Percentiles rank a stretch among this genome's conserved stretches.
Evolutionary conservation across 2,329 filamentous ascomycete species (phyloP).

Genomic region (Diaporthe ampelina): DNA sequence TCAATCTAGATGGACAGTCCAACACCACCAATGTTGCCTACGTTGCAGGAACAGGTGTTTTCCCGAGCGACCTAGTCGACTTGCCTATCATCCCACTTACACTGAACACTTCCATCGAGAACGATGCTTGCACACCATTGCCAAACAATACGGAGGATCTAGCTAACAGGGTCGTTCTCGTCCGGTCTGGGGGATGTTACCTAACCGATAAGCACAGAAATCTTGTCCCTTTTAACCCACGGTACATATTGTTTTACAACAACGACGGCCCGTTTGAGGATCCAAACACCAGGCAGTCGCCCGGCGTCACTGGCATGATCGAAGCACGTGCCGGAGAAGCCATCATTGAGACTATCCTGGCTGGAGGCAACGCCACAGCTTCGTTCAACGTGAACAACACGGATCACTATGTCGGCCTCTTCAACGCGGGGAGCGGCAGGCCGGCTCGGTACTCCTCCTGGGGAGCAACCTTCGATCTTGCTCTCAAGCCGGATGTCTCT

Average conservation of each 20-base stretch:
- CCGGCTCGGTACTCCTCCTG: slow-evolving; percentile 54
- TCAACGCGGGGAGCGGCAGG: slow-evolving; percentile 47
- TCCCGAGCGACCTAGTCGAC: slow-evolving; percentile 19
- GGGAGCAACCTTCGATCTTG: slow-evolving; percentile 56
- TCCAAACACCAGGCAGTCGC: slow-evolving; percentile 27
- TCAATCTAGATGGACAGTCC: slow-evolving; percentile 10
- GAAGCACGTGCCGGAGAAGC: slow-evolving; percentile 41
- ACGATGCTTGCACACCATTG: slow-evolving; percentile 54
- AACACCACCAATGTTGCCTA: slow-evolving; percentile 9
- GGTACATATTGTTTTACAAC: slow-evolving; percentile 58
- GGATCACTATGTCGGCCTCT: slow-evolving; percentile 42
- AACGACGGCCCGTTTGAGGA: slow-evolving; percentile 43
- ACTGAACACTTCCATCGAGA: slow-evolving; percentile 39
- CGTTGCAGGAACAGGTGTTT: slow-evolving; percentile 8
- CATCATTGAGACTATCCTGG: slow-evolving; percentile 42
- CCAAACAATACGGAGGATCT: slow-evolving; percentile 44
- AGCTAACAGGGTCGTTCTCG: slow-evolving; percentile 55
- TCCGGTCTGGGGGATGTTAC: slow-evolving; percentile 51
- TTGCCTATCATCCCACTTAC: slow-evolving; percentile 41
- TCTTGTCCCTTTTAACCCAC: slow-evolving; percentile 54
- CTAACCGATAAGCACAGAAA: slow-evolving; percentile 51
- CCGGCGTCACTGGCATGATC: slow-evolving; percentile 40
- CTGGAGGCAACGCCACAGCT: slow-evolving; percentile 41
- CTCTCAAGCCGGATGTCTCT: slow-evolving; percentile 55
- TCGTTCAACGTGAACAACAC: slow-evolving; percentile 42